phyloP scores from a whole-genome alignment of 2,329 filamentous ascomycete genomes.

The Neophaeococcomyces aloes region DNA sequence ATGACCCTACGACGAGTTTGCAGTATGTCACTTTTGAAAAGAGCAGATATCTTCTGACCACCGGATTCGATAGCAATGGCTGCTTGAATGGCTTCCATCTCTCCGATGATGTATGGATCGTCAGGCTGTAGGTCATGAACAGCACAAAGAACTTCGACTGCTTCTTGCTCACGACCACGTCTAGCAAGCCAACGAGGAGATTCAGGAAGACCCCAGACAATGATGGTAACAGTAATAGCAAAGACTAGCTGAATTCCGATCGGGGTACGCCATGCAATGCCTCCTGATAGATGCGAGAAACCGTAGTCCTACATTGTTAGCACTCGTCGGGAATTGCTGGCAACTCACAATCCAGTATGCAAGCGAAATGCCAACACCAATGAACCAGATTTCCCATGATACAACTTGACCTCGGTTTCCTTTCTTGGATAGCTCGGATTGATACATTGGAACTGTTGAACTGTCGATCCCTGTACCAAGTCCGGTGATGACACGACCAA shows the following conservation, averaged over 20 bases:
- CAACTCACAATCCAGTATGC: conserved; percentile 9
- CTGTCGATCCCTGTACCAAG: conserved; percentile 40
- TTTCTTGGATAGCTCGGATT: too few relatives aligned
- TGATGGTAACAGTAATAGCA: conserved; percentile 23
- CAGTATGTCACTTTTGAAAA: conserved; percentile 36
- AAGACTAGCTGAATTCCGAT: conserved; percentile 27
- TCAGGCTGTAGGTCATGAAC: conserved; percentile 30
- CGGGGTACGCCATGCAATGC: conserved; percentile 23
- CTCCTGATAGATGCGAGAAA: too few relatives aligned
- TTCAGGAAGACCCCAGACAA: conserved; percentile 34
- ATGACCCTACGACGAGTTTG: conserved; percentile 37
- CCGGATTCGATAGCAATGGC: conserved; percentile 32
- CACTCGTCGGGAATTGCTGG: too few relatives aligned
- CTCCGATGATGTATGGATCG: conserved; percentile 22
- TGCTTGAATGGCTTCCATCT: conserved; percentile 17
- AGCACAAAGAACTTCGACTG: conserved; percentile 24
- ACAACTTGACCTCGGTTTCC: too few relatives aligned
- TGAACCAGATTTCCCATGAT: too few relatives aligned
- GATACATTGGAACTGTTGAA: too few relatives aligned
- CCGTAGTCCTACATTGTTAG: too few relatives aligned
- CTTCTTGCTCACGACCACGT: conserved; percentile 24
- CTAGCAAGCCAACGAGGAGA: conserved; percentile 31
- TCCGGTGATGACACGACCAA: conserved; percentile 41
- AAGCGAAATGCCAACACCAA: conserved; percentile 9
- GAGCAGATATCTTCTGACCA: conserved; percentile 25